Evolutionary conservation across 2,329 filamentous ascomycete species (phyloP), one percentile per base, ranked within the genome.

Genomic region (Pezicula radicicola): DNA sequence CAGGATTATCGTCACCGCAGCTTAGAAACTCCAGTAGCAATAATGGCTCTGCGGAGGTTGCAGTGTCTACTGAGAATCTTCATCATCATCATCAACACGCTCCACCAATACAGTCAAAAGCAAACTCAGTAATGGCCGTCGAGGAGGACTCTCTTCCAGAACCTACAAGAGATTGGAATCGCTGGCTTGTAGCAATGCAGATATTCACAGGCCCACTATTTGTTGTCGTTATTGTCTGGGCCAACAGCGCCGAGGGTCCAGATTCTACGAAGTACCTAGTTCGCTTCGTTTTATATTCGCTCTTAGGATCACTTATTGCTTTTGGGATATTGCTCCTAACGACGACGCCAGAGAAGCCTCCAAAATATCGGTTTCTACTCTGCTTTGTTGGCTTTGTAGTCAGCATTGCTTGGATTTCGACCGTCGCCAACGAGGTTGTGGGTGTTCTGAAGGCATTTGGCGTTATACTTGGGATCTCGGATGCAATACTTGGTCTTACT

Each of bases 331-430:
- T 97, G 12, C 72, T 95, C 3, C 54, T 83, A 4, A 85, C 85
- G 18, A 95, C 92, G 0, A 81, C 80, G 1, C 78, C 86, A 7
- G 75, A 82, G 46, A 79, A 78, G 33, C 84, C 86, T 28, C 88
- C 89, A 0, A 83, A 79, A 56, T 89, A 89, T 69, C 87, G 92
- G 53, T 87, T 86, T 46, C 65, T 93, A 21, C 78, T 97, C 43
- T 96, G 91, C 66, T 90, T 96, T 63, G 75, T 95, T 35, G 94
- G 95, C 6, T 99, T 99, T 66, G 75, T 88, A 8, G 95, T 97
- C 53, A 85, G 88, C 55, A 94, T 97, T 52, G 88, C 90, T 21
- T 99, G 95, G 94, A 97, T 97, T 61, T 94, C 91, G 37, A 94
- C 91, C 1, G 91, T 99, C 61, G 93, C 94, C 2, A 90, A 91